Conservation (phyloP, 2,329 filamentous ascomycete genomes). For the Aspergillus viridinutans region DNA sequence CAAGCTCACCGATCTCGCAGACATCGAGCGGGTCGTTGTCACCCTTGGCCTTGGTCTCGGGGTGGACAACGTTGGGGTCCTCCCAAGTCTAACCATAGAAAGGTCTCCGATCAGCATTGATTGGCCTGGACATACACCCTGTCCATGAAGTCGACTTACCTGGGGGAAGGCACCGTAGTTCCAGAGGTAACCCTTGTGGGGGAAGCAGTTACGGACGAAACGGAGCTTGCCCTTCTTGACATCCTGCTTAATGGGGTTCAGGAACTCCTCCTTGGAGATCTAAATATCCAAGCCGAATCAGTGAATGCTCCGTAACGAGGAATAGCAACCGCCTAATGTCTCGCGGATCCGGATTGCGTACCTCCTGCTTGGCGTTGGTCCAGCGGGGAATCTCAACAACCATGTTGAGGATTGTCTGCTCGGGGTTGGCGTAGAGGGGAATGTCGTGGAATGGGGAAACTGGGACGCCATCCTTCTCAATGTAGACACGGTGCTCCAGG, state of each 20-base stretch:
- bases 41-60: conserved; percentile 99
- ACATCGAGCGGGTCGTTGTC: conserved; percentile 99
- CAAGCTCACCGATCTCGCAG: conserved; percentile 98
- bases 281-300: conserved; percentile 38
- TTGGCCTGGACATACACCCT: not conserved
- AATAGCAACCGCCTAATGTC: not conserved
- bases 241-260: conserved; percentile 99
- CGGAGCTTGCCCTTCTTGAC: conserved; percentile 99
- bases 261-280: conserved; percentile 98
- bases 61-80: conserved; percentile 92
- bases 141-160: conserved; percentile 50
- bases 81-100: conserved; percentile 76
- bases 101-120: not conserved
- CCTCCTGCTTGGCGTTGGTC: conserved; percentile 99
- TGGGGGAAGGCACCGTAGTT: conserved; percentile 99
- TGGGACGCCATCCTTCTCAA: conserved; percentile 94
- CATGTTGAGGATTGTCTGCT: conserved; percentile 98
- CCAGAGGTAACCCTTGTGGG: conserved; percentile 99
- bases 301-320: conserved; percentile 4
- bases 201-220: conserved; percentile 99
- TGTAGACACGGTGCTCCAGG: conserved; percentile 93
- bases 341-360: conserved; percentile 42
- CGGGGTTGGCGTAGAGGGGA: conserved; percentile 92
- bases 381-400: conserved; percentile 98
- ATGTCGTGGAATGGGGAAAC: conserved; percentile 98